A percentile compares a stretch with the other conserved stretches of the same genome.
These are phyloP conservation scores for Penicillium verhagenii DNA, from an alignment of 495 filamentous ascomycete genomes.

Conservation along the genomic window DNA sequence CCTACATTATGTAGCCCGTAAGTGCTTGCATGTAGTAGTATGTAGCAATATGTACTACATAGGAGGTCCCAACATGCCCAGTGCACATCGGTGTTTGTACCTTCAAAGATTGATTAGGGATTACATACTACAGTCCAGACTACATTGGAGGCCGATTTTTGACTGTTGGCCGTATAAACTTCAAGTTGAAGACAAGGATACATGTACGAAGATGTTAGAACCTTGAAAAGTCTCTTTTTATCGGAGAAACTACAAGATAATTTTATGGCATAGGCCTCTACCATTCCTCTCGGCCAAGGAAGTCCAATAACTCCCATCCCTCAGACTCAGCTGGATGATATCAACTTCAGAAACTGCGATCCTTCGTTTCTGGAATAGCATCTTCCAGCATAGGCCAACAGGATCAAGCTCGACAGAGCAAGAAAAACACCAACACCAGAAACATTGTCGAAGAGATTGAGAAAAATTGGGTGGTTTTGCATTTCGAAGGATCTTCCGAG, in stretches of 20 bases:
- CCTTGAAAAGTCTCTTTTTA: slow-evolving; percentile 8
- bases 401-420: neutral
- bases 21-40: too few species aligned
- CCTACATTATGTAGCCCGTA: too few species aligned
- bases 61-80: too few species aligned
- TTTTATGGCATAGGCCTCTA: slow-evolving; percentile 11
- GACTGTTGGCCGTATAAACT: too few species aligned
- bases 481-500: slow-evolving; percentile 46
- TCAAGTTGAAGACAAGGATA: too few species aligned
- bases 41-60: too few species aligned
- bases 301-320: neutral
- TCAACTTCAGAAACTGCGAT: neutral
- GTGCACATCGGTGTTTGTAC: too few species aligned
- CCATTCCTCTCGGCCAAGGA: neutral
- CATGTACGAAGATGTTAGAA: neutral
- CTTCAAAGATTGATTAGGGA: too few species aligned
- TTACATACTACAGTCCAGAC: too few species aligned
- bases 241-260: slow-evolving; percentile 7
- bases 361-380: neutral
- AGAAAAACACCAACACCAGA: slow-evolving; percentile 9
- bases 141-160: too few species aligned
- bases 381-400: neutral
- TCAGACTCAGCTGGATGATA: neutral
- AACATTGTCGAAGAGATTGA: slow-evolving; percentile 4
- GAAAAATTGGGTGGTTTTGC: slow-evolving; percentile 40